Evolutionary conservation across 2,329 filamentous ascomycete genomes (phyloP).

Genomic region (Cyclaneusma minus): DNA sequence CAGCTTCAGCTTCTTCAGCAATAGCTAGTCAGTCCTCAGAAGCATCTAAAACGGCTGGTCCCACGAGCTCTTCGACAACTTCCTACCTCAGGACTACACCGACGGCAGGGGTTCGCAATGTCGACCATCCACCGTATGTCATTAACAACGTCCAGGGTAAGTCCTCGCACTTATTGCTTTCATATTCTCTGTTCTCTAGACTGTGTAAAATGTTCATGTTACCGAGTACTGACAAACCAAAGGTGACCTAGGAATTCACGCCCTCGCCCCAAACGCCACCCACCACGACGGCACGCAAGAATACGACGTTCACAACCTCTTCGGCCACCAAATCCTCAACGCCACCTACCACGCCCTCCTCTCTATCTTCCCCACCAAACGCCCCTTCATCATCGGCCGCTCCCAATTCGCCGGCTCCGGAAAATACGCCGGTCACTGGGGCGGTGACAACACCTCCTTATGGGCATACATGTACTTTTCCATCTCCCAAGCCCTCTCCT

Average conservation of each 20-base stretch:
- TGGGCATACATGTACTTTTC: slow-evolving; percentile 64
- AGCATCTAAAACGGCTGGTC: slow-evolving; percentile 19
- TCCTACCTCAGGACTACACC: slow-evolving; percentile 42
- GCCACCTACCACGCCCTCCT: slow-evolving; percentile 60
- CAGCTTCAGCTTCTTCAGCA: slow-evolving; percentile 39
- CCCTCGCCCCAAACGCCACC: slow-evolving; percentile 62
- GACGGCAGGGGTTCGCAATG: slow-evolving; percentile 45
- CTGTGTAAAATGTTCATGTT: too few relatives aligned
- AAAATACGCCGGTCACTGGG: slow-evolving; percentile 68
- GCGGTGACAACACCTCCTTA: slow-evolving; percentile 56
- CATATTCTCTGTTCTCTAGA: too few relatives aligned
- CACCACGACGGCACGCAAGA: slow-evolving; percentile 58
- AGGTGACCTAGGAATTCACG: slow-evolving; percentile 59
- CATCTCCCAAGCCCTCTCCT: slow-evolving; percentile 64
- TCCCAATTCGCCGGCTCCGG: slow-evolving; percentile 69
- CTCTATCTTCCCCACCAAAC: slow-evolving; percentile 45
- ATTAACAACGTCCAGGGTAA: slow-evolving; percentile 60
- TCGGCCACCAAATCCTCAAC: slow-evolving; percentile 58
- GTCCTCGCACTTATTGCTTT: too few relatives aligned
- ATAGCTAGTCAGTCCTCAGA: slow-evolving; percentile 29
- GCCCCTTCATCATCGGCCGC: slow-evolving; percentile 73
- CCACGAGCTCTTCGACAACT: slow-evolving; percentile 20
- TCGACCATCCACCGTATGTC: slow-evolving; percentile 62
- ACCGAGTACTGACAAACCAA: too few relatives aligned
- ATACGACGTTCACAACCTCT: slow-evolving; percentile 76